Percentiles rank a stretch among this genome's conserved stretches.
Evolutionary conservation across 2,329 filamentous ascomycete species (phyloP).

Genomic region (Daldinia sp.): DNA sequence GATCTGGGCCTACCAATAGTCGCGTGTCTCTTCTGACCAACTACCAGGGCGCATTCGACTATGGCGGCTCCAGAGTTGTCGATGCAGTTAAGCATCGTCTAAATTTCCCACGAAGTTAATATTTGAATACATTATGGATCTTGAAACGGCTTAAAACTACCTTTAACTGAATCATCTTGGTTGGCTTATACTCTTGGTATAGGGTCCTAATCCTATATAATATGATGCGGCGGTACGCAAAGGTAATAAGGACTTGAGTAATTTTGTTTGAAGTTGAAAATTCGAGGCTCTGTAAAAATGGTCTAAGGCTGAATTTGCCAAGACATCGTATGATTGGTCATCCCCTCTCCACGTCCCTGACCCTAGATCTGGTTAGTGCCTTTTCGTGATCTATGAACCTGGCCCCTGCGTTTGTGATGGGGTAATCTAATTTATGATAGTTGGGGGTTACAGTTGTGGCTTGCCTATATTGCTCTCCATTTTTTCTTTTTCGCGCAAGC

Average conservation of each 20-base stretch:
- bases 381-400: not conserved
- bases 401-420: slow-evolving; percentile 3
- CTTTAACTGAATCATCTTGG: slow-evolving; percentile 93
- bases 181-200: slow-evolving; percentile 44
- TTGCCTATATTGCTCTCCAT: not conserved
- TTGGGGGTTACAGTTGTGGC: slow-evolving; percentile 17
- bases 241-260: slow-evolving; percentile 3
- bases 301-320: slow-evolving; percentile 34
- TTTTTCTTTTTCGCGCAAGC: too few relatives aligned
- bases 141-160: slow-evolving; percentile 54
- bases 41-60: slow-evolving; percentile 93
- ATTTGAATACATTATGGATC: not conserved
- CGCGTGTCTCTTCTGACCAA: slow-evolving; percentile 89
- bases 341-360: not conserved
- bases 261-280: slow-evolving; percentile 32
- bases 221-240: slow-evolving; percentile 21
- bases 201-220: slow-evolving; percentile 35
- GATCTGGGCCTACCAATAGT: slow-evolving; percentile 77
- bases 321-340: slow-evolving; percentile 29
- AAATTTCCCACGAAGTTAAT: slow-evolving; percentile 22
- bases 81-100: slow-evolving; percentile 99
- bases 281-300: slow-evolving; percentile 39
- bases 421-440: not conserved
- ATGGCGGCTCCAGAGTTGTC: slow-evolving; percentile 98
- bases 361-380: slow-evolving; percentile 18